Conservation (phyloP, 2,329 filamentous ascomycete species). For the Hirsutella minnesotensis region DNA sequence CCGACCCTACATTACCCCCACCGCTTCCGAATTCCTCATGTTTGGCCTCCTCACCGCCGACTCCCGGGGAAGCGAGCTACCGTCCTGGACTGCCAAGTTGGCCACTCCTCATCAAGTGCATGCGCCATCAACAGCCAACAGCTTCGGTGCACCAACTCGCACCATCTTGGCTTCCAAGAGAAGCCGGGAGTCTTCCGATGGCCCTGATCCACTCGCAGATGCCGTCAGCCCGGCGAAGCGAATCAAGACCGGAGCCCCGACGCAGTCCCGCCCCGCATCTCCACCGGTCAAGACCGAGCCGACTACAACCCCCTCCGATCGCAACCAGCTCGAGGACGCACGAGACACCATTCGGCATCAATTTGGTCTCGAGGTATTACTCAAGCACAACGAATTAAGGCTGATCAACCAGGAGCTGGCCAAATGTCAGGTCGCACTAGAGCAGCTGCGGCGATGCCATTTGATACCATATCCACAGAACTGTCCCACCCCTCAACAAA, state of each 20-base stretch:
- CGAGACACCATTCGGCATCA: slow-evolving; percentile 72
- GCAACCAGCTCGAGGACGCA: slow-evolving; percentile 36
- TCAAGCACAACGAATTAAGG: slow-evolving; percentile 90
- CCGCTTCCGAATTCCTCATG: slow-evolving; percentile 35
- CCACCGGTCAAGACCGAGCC: not conserved
- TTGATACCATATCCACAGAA: slow-evolving; percentile 80
- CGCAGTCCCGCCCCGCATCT: not conserved
- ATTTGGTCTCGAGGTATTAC: slow-evolving; percentile 79
- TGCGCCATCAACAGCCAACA: slow-evolving; percentile 2
- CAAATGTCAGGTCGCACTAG: slow-evolving; percentile 86
- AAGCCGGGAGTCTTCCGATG: slow-evolving; percentile 15
- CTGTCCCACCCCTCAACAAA: slow-evolving; percentile 52
- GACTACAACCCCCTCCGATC: not conserved
- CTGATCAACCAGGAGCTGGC: slow-evolving; percentile 93
- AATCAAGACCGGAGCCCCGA: slow-evolving; percentile 21
- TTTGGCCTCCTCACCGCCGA: slow-evolving; percentile 51
- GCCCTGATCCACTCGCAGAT: slow-evolving; percentile 13
- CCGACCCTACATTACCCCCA: slow-evolving; percentile 5
- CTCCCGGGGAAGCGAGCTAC: slow-evolving; percentile 43
- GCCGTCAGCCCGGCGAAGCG: slow-evolving; percentile 28
- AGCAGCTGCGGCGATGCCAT: slow-evolving; percentile 86
- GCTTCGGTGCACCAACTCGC: not conserved
- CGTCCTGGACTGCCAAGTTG: slow-evolving; percentile 28
- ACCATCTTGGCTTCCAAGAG: slow-evolving; percentile 21
- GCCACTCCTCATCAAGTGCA: slow-evolving; percentile 9